These are phyloP conservation scores for Beauveria sp. DNA, from an alignment of 2,329 filamentous ascomycete species.

Conservation along the genomic window DNA sequence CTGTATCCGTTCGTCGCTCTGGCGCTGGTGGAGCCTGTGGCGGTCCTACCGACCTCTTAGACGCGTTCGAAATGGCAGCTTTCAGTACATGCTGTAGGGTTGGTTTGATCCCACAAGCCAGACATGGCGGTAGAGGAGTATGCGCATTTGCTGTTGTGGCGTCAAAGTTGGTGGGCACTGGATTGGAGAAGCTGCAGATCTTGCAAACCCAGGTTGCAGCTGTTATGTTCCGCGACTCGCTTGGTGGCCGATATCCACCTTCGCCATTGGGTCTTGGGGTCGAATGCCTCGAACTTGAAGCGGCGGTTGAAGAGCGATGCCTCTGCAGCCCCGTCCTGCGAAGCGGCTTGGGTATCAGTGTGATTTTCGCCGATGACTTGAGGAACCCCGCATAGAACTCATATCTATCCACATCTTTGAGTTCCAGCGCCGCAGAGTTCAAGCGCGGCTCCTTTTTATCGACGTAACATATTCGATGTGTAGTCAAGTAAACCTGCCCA, in stretches of 20 bases:
- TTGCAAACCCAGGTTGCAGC: slow-evolving; percentile 89
- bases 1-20: neutral
- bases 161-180: slow-evolving; percentile 89
- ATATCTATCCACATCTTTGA: slow-evolving; percentile 84
- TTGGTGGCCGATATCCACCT: slow-evolving; percentile 31
- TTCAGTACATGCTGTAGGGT: slow-evolving; percentile 76
- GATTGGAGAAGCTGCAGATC: slow-evolving; percentile 92
- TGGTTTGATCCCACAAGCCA: slow-evolving; percentile 91
- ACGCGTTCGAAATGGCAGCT: slow-evolving; percentile 71
- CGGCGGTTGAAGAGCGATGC: slow-evolving; percentile 36
- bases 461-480: slow-evolving; percentile 91
- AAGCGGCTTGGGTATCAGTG: slow-evolving; percentile 71
- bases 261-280: slow-evolving; percentile 24
- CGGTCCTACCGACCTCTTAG: slow-evolving; percentile 39
- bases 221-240: slow-evolving; percentile 24
- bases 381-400: slow-evolving; percentile 93
- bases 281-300: slow-evolving; percentile 38
- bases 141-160: slow-evolving; percentile 70
- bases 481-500: slow-evolving; percentile 93
- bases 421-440: slow-evolving; percentile 74
- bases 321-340: slow-evolving; percentile 57
- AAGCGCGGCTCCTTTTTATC: slow-evolving; percentile 80
- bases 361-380: slow-evolving; percentile 92
- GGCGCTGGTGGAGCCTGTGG: slow-evolving; percentile 13
- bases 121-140: slow-evolving; percentile 76